phyloP scores from a whole-genome alignment of 73 alveolate species.

The Uronychia setigera region DNA sequence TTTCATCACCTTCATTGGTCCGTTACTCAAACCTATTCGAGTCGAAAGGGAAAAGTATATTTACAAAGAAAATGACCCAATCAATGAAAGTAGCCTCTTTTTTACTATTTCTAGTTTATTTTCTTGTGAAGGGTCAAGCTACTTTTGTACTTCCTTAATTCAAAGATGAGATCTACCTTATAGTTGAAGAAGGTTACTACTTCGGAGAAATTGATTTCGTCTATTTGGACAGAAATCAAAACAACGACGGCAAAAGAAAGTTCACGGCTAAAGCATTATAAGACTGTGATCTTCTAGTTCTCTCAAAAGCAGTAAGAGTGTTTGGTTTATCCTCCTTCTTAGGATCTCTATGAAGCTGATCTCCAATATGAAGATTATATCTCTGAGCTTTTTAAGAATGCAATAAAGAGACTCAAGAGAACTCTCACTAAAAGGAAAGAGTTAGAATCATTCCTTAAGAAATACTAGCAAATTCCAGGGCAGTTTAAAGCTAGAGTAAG shows the following conservation, averaged over 20 bases:
- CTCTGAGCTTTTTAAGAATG: constrained; percentile 35
- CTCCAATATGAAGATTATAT: constrained; percentile 38
- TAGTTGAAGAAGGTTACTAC: constrained; percentile 63
- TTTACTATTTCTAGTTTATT: constrained; percentile 32
- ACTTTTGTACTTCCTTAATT: constrained; percentile 59
- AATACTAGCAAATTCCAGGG: neutral
- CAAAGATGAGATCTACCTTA: constrained; percentile 38
- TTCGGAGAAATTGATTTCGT: constrained; percentile 82
- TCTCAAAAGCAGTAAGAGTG: neutral
- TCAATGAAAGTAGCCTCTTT: constrained; percentile 24
- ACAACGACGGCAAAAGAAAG: constrained; percentile 36
- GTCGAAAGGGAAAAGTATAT: constrained; percentile 50
- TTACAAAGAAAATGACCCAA: constrained; percentile 74
- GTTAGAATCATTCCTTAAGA: neutral
- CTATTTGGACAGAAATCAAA: constrained; percentile 7
- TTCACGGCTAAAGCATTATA: constrained; percentile 55
- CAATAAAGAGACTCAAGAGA: constrained; percentile 43
- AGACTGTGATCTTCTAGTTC: constrained; percentile 36
- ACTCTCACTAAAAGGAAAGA: constrained; percentile 30
- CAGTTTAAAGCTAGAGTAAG: neutral
- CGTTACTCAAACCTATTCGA: constrained; percentile 71
- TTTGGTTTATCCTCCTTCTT: neutral
- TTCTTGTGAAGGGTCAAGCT: constrained; percentile 63
- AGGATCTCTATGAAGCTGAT: constrained; percentile 23
- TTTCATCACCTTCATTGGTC: constrained; percentile 73